phyloP scores from a whole-genome alignment of 352 stramenopile genomes.

The Phytophthora sp. region DNA sequence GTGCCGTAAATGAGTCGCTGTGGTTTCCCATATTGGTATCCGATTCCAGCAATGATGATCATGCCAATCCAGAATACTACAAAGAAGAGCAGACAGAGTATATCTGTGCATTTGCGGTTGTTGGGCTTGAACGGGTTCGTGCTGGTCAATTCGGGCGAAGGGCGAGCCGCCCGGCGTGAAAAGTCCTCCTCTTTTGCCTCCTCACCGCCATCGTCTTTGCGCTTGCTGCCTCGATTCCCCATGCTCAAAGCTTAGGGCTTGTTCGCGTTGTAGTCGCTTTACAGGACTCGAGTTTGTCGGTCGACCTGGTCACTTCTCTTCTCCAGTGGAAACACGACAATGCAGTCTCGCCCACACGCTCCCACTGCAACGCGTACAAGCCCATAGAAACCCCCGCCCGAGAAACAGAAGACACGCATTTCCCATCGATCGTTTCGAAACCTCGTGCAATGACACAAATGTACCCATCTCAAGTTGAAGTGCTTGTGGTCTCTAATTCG shows the following conservation, averaged over 20 bases:
- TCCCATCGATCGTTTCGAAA: constrained; percentile 32
- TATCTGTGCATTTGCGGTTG: constrained; percentile 80
- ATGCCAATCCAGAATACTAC: constrained; percentile 63
- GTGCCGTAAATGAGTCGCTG: constrained; percentile 79
- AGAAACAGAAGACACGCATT: constrained; percentile 16
- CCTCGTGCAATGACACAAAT: constrained; percentile 9
- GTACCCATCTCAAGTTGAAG: constrained; percentile 33
- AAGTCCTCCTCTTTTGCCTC: background rate
- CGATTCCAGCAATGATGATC: constrained; percentile 70
- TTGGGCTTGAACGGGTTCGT: constrained; percentile 71
- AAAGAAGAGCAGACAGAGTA: constrained; percentile 72
- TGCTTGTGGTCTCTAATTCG: constrained; percentile 4
- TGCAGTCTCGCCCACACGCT: background rate
- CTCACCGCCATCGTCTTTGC: constrained; percentile 14
- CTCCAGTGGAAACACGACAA: constrained; percentile 25
- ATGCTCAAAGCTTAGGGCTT: too few species aligned
- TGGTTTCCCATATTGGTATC: constrained; percentile 69
- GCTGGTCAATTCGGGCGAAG: constrained; percentile 4
- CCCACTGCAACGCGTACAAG: constrained; percentile 1
- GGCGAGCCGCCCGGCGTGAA: background rate
- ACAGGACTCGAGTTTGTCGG: background rate
- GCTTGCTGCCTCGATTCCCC: constrained; percentile 31
- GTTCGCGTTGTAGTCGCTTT: too few species aligned
- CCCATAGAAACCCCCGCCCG: constrained; percentile 21
- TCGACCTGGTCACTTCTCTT: background rate